Percentiles rank a stretch among this genome's conserved stretches.
These are phyloP conservation scores for Coleophoma eucalyptorum DNA, from an alignment of 2,329 filamentous ascomycete species.

Conservation along the genomic window DNA sequence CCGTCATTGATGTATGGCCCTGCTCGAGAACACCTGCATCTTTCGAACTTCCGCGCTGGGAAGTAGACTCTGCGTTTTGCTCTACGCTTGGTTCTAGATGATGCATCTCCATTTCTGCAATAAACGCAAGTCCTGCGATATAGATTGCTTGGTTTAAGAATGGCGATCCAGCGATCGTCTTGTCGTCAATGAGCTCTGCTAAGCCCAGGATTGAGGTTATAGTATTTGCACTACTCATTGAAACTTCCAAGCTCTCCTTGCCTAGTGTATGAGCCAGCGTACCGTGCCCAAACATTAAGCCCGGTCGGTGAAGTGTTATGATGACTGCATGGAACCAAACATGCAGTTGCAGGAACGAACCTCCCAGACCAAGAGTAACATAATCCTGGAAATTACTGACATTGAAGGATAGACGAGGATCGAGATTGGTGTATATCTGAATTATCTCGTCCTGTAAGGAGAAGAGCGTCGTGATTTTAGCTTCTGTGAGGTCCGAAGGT, in stretches of 20 bases:
- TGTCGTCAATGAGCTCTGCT: conserved; percentile 2
- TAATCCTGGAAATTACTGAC: conserved; percentile 2
- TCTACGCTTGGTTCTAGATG: background rate
- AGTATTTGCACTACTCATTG: conserved; percentile 2
- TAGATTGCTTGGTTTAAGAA: conserved; percentile 4
- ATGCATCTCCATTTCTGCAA: conserved; percentile 1
- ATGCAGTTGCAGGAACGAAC: background rate
- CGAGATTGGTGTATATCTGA: background rate
- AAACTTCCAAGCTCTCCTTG: conserved; percentile 1
- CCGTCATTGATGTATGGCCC: background rate
- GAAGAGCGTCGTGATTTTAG: background rate
- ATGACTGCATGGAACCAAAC: conserved; percentile 3
- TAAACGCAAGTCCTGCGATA: conserved; percentile 5
- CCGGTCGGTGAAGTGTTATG: conserved; percentile 2
- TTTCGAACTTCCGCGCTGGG: background rate
- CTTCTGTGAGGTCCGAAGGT: background rate
- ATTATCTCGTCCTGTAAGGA: background rate
- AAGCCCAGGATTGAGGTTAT: conserved; percentile 4
- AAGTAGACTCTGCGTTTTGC: background rate
- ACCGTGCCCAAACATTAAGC: background rate
- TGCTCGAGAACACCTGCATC: too few species aligned
- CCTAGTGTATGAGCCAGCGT: background rate
- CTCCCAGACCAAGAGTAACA: background rate
- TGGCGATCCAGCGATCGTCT: conserved; percentile 1
- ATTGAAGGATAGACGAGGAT: background rate